phyloP scores from a whole-genome alignment of 495 filamentous ascomycete genomes.

The Aspergillus asperescens region DNA sequence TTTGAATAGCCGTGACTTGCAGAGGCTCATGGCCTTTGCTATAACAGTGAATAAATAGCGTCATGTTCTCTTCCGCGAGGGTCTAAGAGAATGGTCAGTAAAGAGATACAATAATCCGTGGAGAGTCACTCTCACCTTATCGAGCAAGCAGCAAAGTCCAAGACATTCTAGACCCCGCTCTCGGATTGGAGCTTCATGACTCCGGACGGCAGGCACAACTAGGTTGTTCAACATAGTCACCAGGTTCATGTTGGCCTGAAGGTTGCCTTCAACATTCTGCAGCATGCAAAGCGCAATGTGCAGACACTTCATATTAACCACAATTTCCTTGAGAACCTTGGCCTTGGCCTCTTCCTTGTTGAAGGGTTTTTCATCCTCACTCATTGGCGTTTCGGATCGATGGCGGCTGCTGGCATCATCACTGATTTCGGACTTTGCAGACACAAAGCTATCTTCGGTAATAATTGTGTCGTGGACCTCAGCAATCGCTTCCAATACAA shows the following conservation, averaged over 20 bases:
- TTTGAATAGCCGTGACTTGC: constrained; percentile 83
- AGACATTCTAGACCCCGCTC: constrained; percentile 85
- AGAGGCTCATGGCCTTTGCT: constrained; percentile 84
- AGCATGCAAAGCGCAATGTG: constrained; percentile 98
- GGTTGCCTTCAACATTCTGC: constrained; percentile 75
- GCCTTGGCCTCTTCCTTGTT: constrained; percentile 70
- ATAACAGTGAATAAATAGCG: constrained; percentile 92
- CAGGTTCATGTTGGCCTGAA: constrained; percentile 81
- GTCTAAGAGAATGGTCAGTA: constrained; percentile 39
- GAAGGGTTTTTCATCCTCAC: constrained; percentile 43
- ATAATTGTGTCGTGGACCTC: constrained; percentile 91
- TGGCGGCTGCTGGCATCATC: constrained; percentile 47
- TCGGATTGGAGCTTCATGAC: constrained; percentile 86
- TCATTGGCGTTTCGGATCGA: constrained; percentile 39
- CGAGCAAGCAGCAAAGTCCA: constrained; percentile 84
- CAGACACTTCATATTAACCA: constrained; percentile 97
- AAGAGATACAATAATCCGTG: neutral
- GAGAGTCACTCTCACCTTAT: constrained; percentile 51
- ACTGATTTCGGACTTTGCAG: constrained; percentile 77
- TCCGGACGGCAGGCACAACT: constrained; percentile 88
- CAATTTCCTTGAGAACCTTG: constrained; percentile 80
- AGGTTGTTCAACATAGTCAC: constrained; percentile 95
- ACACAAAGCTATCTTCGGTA: constrained; percentile 83
- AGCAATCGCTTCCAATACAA: constrained; percentile 88
- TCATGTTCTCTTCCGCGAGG: constrained; percentile 87